phyloP scores from a whole-genome alignment of 1,284 basidiomycete species.

The Chalciporus sp. region DNA sequence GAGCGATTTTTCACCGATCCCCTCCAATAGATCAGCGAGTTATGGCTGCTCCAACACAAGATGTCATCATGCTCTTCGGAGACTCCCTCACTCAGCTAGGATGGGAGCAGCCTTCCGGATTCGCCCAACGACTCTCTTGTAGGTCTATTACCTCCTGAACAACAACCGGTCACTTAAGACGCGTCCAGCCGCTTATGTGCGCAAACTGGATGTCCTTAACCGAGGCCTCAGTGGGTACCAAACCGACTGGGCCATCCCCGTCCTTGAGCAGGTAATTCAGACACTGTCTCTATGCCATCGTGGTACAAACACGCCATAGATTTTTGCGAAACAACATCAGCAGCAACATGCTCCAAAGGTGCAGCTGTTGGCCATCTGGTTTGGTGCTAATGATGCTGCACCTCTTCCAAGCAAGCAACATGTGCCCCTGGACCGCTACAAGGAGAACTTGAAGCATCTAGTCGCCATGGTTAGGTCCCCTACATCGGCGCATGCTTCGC shows the following conservation, averaged over 20 bases:
- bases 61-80: conserved; percentile 72
- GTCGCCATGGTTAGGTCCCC: conserved; percentile 63
- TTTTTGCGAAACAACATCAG: conserved; percentile 56
- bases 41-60: conserved; percentile 63
- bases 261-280: conserved; percentile 68
- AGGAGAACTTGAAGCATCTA: conserved; percentile 64
- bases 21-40: not conserved
- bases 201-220: conserved; percentile 83
- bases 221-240: conserved; percentile 83
- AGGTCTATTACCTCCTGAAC: conserved; percentile 27
- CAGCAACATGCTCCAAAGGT: conserved; percentile 59
- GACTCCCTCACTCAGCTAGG: conserved; percentile 75
- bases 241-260: conserved; percentile 79
- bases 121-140: conserved; percentile 67
- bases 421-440: conserved; percentile 71
- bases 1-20: not conserved
- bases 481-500: conserved; percentile 67
- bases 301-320: conserved; percentile 36
- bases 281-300: not conserved
- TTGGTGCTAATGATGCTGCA: conserved; percentile 84
- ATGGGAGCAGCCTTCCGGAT: conserved; percentile 55
- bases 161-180: conserved; percentile 2
- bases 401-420: conserved; percentile 63
- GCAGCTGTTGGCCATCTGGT: conserved; percentile 82
- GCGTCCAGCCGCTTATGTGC: conserved; percentile 65